Conservation (phyloP, 192 early-diverging fungal species). For the Haplosporangium gracile region DNA sequence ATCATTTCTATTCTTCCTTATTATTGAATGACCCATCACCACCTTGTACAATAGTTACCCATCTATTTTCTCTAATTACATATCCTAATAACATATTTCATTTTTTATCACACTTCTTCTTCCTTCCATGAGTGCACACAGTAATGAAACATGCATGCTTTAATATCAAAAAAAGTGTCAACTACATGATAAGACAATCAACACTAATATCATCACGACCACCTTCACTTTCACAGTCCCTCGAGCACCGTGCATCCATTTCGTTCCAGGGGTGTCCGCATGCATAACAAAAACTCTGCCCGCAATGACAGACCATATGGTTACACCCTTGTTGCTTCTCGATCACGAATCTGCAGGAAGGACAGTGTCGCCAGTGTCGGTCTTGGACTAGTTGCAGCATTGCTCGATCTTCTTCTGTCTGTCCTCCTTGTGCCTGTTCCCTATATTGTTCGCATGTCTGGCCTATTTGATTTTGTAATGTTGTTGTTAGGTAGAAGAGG, state of each 20-base stretch:
- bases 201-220: constrained; percentile 32
- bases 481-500: too few species aligned
- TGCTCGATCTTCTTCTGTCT: constrained; percentile 49
- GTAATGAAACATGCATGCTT: too few species aligned
- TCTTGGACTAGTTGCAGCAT: constrained; percentile 48
- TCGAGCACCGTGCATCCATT: constrained; percentile 44
- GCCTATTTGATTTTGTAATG: constrained; percentile 7
- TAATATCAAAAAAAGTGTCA: too few species aligned
- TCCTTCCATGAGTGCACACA: too few species aligned
- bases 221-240: constrained; percentile 44
- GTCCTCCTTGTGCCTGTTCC: constrained; percentile 23
- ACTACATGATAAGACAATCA: constrained; percentile 53
- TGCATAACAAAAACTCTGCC: constrained; percentile 51
- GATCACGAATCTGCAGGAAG: constrained; percentile 52
- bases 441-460: constrained; percentile 43
- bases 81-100: neutral
- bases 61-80: neutral
- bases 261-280: constrained; percentile 51
- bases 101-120: neutral
- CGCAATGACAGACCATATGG: constrained; percentile 56
- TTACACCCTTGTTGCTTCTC: constrained; percentile 53
- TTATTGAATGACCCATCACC: neutral
- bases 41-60: neutral
- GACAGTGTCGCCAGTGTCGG: constrained; percentile 53
- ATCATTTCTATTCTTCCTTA: neutral